Percentiles rank a stretch among this genome's conserved stretches.
These are phyloP conservation scores for Pichia scutulata DNA, from an alignment of 805 yeast species.

Conservation along the genomic window DNA sequence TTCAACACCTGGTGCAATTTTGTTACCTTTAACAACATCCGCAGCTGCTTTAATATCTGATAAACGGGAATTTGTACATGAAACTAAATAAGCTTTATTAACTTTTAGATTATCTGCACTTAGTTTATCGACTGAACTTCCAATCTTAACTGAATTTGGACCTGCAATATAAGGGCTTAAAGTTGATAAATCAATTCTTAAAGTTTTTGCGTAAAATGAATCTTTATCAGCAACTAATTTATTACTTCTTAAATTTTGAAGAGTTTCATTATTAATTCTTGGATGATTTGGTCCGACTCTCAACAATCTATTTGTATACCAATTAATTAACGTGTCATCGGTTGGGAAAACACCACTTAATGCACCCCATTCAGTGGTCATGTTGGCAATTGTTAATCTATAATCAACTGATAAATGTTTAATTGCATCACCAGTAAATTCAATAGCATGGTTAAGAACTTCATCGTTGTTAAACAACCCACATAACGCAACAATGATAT, in stretches of 20 bases:
- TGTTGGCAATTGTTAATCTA: slow-evolving; percentile 87
- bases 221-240: slow-evolving; percentile 54
- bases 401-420: slow-evolving; percentile 66
- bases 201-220: slow-evolving; percentile 83
- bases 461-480: slow-evolving; percentile 90
- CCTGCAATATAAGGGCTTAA: slow-evolving; percentile 89
- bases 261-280: slow-evolving; percentile 59
- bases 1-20: slow-evolving; percentile 84
- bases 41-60: slow-evolving; percentile 95
- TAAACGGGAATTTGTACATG: slow-evolving; percentile 93
- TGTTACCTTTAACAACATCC: slow-evolving; percentile 68
- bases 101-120: slow-evolving; percentile 67
- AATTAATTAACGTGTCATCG: slow-evolving; percentile 66
- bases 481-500: slow-evolving; percentile 92
- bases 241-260: slow-evolving; percentile 42
- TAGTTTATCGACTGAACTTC: slow-evolving; percentile 69
- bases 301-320: slow-evolving; percentile 60
- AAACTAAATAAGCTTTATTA: slow-evolving; percentile 93
- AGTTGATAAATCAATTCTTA: slow-evolving; percentile 70
- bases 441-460: slow-evolving; percentile 89
- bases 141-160: slow-evolving; percentile 93
- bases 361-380: slow-evolving; percentile 99
- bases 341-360: slow-evolving; percentile 96
- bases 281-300: slow-evolving; percentile 54
- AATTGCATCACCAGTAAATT: slow-evolving; percentile 80